phyloP scores from a whole-genome alignment of 1,284 basidiomycete genomes.

The Ganoderma lingzhi region DNA sequence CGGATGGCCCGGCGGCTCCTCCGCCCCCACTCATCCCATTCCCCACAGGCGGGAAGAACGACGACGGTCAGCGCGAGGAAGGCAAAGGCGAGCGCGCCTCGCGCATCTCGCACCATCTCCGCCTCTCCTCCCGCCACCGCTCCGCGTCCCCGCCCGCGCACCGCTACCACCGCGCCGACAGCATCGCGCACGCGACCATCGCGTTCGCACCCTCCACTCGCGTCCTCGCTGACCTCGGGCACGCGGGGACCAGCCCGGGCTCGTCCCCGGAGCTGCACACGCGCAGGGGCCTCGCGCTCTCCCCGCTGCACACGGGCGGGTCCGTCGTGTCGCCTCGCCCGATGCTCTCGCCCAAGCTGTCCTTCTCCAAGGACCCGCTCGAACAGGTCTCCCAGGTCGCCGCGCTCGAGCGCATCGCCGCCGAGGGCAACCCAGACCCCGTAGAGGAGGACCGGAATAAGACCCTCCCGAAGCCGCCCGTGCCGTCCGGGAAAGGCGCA shows the following conservation, averaged over 20 bases:
- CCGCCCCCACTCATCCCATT: slow-evolving; percentile 37
- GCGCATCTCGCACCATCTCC: slow-evolving; percentile 65
- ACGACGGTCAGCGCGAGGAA: slow-evolving; percentile 52
- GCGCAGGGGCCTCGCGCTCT: slow-evolving; percentile 26
- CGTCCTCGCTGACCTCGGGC: slow-evolving; percentile 1
- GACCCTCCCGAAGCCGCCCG: slow-evolving; percentile 66
- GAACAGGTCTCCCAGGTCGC: slow-evolving; percentile 57
- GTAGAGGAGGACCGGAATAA: slow-evolving; percentile 51
- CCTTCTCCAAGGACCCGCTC: slow-evolving; percentile 51
- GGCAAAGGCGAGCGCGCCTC: slow-evolving; percentile 69
- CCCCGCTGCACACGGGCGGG: slow-evolving; percentile 35
- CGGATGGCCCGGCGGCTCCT: slow-evolving; percentile 9
- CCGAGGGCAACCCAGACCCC: slow-evolving; percentile 37
- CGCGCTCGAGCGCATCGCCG: slow-evolving; percentile 73
- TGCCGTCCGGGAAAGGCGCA: slow-evolving; percentile 35
- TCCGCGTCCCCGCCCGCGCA: slow-evolving; percentile 65
- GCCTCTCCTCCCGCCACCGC: slow-evolving; percentile 61
- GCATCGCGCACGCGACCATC: slow-evolving; percentile 10
- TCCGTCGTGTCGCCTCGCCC: slow-evolving; percentile 67
- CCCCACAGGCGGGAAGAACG: slow-evolving; percentile 20
- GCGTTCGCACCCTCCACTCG: background rate
- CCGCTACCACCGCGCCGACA: slow-evolving; percentile 39
- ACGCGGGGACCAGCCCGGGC: slow-evolving; percentile 19
- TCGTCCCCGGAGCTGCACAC: slow-evolving; percentile 32
- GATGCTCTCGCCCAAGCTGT: slow-evolving; percentile 63